Percentiles rank a stretch among this genome's conserved stretches.
Conservation (phyloP, 495 filamentous ascomycete species). For the Alectoria sarmentosa region DNA sequence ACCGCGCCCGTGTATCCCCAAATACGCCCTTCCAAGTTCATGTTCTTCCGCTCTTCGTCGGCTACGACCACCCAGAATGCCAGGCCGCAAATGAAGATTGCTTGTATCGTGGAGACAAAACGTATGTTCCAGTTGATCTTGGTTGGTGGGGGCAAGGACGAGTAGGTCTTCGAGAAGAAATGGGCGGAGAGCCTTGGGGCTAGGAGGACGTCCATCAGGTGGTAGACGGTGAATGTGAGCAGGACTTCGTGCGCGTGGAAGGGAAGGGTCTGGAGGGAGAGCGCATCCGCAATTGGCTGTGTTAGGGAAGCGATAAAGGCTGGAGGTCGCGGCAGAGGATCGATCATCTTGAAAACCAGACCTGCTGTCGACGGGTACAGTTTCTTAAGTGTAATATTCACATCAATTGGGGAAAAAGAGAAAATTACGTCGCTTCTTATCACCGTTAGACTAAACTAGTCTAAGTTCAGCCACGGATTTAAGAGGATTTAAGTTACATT, state of each 20-base stretch:
- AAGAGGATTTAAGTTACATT: too few species aligned
- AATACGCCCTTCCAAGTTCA: conserved; percentile 65
- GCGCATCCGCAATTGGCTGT: conserved; percentile 39
- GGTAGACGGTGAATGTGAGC: conserved; percentile 64
- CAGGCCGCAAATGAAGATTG: conserved; percentile 61
- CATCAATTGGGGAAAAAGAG: neutral
- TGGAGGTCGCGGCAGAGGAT: conserved; percentile 56
- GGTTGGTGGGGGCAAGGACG: conserved; percentile 54
- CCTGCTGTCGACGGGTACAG: neutral
- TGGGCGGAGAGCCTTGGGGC: conserved; percentile 63
- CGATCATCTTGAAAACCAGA: conserved; percentile 45
- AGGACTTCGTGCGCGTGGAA: conserved; percentile 86
- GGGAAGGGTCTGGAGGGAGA: conserved; percentile 60
- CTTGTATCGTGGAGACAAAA: conserved; percentile 82
- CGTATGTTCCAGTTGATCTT: conserved; percentile 92
- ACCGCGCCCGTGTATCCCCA: conserved; percentile 80
- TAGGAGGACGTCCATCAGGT: conserved; percentile 58
- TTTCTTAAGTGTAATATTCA: neutral
- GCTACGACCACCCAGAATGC: conserved; percentile 76
- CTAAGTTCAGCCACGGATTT: too few species aligned
- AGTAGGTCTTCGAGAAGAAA: conserved; percentile 63
- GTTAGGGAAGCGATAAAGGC: conserved; percentile 34
- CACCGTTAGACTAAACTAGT: too few species aligned
- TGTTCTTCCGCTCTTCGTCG: conserved; percentile 67
- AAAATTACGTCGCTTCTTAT: too few species aligned